Evolutionary conservation across 768 basidiomycete genomes (phyloP), one percentile per base, ranked within the genome.

Genomic region (Imleria badia): DNA sequence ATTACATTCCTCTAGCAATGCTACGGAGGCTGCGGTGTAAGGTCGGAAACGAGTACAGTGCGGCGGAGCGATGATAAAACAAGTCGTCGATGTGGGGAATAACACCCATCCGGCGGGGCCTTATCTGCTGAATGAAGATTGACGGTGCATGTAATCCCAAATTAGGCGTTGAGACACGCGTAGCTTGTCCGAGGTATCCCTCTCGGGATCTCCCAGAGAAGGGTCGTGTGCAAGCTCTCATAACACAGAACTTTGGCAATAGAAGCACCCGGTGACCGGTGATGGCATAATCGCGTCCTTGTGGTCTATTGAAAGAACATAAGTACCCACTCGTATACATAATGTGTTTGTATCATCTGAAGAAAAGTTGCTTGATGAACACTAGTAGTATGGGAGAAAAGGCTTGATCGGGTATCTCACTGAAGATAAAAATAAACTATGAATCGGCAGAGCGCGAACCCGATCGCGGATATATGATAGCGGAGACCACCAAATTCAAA

Each of bases 401-500:
- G 30, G 42, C 23, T 31, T 3, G 17, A 45, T 42, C 7, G n/a
- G 26, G 38, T 17, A 30, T 52, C 51, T 55, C 44, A 55, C 53
- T 1, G 9, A 17, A 19, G 35, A 49, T 43, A 52, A 48, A 14
- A 17, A 48, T n/a, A 51, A 20, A 11, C 1, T 10, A 19, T 30
- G 30, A 41, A 41, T 33, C 43, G 10, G 34, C 15, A 26, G 47
- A 38, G 17, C 17, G 34, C 30, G 30, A 47, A 26, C 31, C 14
- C 3, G 33, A 33, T 33, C 12, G 6, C 9, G 7, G 44, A 15
- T 45, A 47, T 23, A 19, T 30, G 9, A 45, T 11, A 31, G 14
- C 10, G 12, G 41, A 3, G 19, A 23, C 11, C 6, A 48, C 19
- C 44, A 11, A 33, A 33, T 23, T 70, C 47, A 70, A 45, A 71